phyloP scores from a whole-genome alignment of 306 rosid species.

The Inga leiocalycina region DNA sequence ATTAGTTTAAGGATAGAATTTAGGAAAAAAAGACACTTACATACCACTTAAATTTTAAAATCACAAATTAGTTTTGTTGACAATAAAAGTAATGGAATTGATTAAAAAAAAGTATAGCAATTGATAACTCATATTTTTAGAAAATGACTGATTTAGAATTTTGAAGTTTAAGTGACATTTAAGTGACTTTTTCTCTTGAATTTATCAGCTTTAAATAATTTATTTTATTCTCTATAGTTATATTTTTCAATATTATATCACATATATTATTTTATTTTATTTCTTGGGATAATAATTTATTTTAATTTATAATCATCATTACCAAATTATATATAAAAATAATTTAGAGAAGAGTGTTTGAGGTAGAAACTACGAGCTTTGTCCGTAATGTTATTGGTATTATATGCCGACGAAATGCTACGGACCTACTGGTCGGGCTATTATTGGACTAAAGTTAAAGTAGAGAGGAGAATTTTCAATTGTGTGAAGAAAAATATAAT shows the following conservation, averaged over 20 bases:
- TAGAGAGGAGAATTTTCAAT: neutral
- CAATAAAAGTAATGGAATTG: too few species aligned
- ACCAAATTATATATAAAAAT: neutral
- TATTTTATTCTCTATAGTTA: too few species aligned
- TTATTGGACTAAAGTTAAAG: neutral
- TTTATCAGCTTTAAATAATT: too few species aligned
- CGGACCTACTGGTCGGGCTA: neutral
- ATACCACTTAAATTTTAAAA: too few species aligned
- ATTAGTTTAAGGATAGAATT: neutral
- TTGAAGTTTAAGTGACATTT: too few species aligned
- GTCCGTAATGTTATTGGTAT: neutral
- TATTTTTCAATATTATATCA: neutral
- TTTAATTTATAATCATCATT: neutral
- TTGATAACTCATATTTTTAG: too few species aligned
- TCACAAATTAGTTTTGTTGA: too few species aligned
- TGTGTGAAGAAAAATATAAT: neutral
- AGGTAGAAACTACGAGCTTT: neutral
- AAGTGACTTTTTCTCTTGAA: neutral
- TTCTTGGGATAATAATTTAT: neutral
- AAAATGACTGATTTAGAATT: too few species aligned
- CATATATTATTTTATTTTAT: neutral
- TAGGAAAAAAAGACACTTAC: too few species aligned
- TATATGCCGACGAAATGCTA: conserved; percentile 18
- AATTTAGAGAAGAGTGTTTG: neutral
- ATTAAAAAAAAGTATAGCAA: too few species aligned